Conservation (phyloP, 1,284 basidiomycete genomes). For the Hemileia vastatrix region DNA sequence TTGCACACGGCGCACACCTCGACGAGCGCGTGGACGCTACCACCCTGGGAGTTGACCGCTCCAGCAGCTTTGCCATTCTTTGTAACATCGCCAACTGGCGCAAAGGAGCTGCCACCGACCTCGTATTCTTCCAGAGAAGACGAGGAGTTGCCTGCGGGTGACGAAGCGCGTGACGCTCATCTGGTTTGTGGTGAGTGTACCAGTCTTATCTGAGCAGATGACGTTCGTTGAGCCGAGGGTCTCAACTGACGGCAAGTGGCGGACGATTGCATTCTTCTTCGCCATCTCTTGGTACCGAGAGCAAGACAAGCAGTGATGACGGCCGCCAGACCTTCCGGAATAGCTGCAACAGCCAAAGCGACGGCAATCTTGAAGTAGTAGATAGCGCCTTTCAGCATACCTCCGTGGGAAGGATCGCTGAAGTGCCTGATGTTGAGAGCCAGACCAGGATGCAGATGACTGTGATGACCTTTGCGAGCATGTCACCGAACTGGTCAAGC, state of each 20-base stretch:
- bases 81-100: slow-evolving; percentile 64
- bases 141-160: no score
- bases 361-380: slow-evolving; percentile 98
- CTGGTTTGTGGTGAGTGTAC: slow-evolving; percentile 59
- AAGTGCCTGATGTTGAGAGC: slow-evolving; percentile 89
- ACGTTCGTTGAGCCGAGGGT: slow-evolving; percentile 91
- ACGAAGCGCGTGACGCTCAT: slow-evolving; percentile 95
- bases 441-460: slow-evolving; percentile 91
- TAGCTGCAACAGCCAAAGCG: slow-evolving; percentile 86
- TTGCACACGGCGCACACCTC: slow-evolving; percentile 84
- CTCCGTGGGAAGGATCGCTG: slow-evolving; percentile 79
- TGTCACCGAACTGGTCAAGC: slow-evolving; percentile 88
- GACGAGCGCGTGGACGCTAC: slow-evolving; percentile 56
- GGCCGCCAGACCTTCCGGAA: slow-evolving; percentile 86
- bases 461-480: slow-evolving; percentile 85
- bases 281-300: slow-evolving; percentile 93
- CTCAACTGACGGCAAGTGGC: slow-evolving; percentile 89
- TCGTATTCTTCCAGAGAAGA: slow-evolving; percentile 61
- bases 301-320: slow-evolving; percentile 92
- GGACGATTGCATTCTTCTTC: slow-evolving; percentile 87
- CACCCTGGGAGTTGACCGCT: slow-evolving; percentile 8
- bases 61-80: no score
- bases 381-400: slow-evolving; percentile 76
- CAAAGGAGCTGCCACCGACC: slow-evolving; percentile 81
- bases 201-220: slow-evolving; percentile 95